Percentiles rank a stretch among this genome's conserved stretches.
These are phyloP conservation scores for Hypholoma sublateritium DNA, from an alignment of 768 basidiomycete species.

Conservation along the genomic window DNA sequence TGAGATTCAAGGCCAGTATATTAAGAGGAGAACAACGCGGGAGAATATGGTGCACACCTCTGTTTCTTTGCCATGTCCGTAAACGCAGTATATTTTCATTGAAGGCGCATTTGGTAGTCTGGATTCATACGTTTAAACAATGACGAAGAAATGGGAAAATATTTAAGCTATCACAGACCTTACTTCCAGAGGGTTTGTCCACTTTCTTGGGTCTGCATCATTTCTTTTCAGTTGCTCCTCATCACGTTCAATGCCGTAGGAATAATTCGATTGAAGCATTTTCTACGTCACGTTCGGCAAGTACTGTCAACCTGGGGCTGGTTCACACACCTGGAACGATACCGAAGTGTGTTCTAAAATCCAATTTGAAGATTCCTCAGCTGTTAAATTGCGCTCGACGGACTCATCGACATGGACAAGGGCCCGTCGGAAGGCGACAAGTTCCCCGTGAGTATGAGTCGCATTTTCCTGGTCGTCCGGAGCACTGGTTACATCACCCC, in stretches of 20 bases:
- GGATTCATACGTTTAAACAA: background rate
- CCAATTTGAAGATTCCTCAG: slow-evolving; percentile 72
- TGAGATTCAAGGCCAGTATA: slow-evolving; percentile 24
- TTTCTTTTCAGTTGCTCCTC: slow-evolving; percentile 63
- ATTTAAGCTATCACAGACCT: slow-evolving; percentile 38
- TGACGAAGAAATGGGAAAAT: background rate
- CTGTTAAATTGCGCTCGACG: slow-evolving; percentile 70
- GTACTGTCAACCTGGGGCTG: background rate
- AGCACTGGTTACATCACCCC: slow-evolving; percentile 76
- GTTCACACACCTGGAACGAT: slow-evolving; percentile 66
- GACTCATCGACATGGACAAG: slow-evolving; percentile 19
- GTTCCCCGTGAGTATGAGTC: slow-evolving; percentile 71
- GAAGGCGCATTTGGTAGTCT: slow-evolving; percentile 89
- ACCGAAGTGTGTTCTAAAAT: slow-evolving; percentile 80
- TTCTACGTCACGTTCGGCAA: slow-evolving; percentile 38
- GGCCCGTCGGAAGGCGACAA: slow-evolving; percentile 73
- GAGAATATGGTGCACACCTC: slow-evolving; percentile 54
- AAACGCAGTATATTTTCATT: slow-evolving; percentile 90
- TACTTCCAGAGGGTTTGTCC: slow-evolving; percentile 89
- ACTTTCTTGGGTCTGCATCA: slow-evolving; percentile 75
- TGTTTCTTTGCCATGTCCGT: slow-evolving; percentile 95
- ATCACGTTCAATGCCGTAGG: slow-evolving; percentile 83
- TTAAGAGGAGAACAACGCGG: background rate
- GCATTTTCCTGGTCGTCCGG: slow-evolving; percentile 70
- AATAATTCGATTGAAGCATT: slow-evolving; percentile 87